phyloP scores from a whole-genome alignment of 2,329 filamentous ascomycete genomes.

The Colletotrichum caudatum region DNA sequence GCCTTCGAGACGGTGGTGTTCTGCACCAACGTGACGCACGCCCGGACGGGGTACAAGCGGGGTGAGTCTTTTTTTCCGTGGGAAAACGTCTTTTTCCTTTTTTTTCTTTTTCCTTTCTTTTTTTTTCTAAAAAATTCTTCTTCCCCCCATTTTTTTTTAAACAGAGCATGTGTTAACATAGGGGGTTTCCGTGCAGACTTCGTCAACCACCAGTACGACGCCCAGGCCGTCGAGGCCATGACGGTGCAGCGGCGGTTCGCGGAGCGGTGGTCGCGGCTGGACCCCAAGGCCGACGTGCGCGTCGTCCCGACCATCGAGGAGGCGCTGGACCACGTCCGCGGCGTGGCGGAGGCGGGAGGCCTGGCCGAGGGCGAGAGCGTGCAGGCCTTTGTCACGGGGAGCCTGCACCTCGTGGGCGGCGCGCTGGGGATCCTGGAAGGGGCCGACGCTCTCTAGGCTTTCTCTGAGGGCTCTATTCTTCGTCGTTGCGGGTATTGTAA shows the following conservation, averaged over 20 bases:
- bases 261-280: constrained; percentile 62
- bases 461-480: no score
- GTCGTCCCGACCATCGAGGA: constrained; percentile 67
- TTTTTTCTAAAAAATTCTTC: no score
- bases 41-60: constrained; percentile 62
- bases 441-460: constrained; percentile 33
- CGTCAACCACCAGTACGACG: constrained; percentile 66
- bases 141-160: no score
- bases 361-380: constrained; percentile 51
- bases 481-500: background rate
- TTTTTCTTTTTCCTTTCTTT: background rate
- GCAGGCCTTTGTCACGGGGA: constrained; percentile 78
- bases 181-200: constrained; percentile 56
- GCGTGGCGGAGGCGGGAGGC: constrained; percentile 43
- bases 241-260: constrained; percentile 66
- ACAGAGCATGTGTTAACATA: constrained; percentile 9
- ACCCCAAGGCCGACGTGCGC: constrained; percentile 58
- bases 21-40: constrained; percentile 79
- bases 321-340: constrained; percentile 56
- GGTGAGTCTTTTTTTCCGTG: constrained; percentile 46
- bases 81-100: background rate
- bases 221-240: constrained; percentile 63
- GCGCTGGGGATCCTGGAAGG: constrained; percentile 59
- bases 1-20: constrained; percentile 82
- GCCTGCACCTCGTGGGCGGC: constrained; percentile 85